phyloP scores from a whole-genome alignment of 371 early-diverging fungal species.

The Apophysomyces trapeziformis region DNA sequence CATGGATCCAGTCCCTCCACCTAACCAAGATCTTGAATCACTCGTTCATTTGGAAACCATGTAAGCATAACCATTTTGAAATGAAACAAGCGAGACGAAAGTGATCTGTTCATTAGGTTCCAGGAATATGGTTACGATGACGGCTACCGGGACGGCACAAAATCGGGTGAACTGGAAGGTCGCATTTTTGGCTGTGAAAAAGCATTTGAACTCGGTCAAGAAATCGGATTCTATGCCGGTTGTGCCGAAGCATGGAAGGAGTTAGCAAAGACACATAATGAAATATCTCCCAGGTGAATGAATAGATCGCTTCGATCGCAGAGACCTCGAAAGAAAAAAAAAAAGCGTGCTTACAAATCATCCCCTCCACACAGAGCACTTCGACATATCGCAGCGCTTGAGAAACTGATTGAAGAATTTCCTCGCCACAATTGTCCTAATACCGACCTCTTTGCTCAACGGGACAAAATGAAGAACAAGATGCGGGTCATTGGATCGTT shows the following conservation, averaged over 20 bases:
- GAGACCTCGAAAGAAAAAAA: too few species aligned
- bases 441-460: slow-evolving; percentile 55
- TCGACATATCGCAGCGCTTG: slow-evolving; percentile 54
- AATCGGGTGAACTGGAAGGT: slow-evolving; percentile 70
- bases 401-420: slow-evolving; percentile 53
- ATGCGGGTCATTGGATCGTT: slow-evolving; percentile 60
- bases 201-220: slow-evolving; percentile 71
- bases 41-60: slow-evolving; percentile 66
- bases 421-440: slow-evolving; percentile 63
- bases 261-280: slow-evolving; percentile 39
- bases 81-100: neutral
- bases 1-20: neutral
- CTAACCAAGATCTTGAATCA: slow-evolving; percentile 56
- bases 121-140: slow-evolving; percentile 70
- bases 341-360: too few species aligned
- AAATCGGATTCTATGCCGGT: slow-evolving; percentile 76
- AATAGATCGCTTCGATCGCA: too few species aligned
- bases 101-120: slow-evolving; percentile 53
- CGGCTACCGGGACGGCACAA: slow-evolving; percentile 67
- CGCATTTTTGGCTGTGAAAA: slow-evolving; percentile 75
- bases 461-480: slow-evolving; percentile 67
- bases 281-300: slow-evolving; percentile 47
- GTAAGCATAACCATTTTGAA: slow-evolving; percentile 33
- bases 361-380: slow-evolving; percentile 28
- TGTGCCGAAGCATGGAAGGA: slow-evolving; percentile 68